Conservation (phyloP, 2,329 filamentous ascomycete genomes). For the Sporothrix inflata region DNA sequence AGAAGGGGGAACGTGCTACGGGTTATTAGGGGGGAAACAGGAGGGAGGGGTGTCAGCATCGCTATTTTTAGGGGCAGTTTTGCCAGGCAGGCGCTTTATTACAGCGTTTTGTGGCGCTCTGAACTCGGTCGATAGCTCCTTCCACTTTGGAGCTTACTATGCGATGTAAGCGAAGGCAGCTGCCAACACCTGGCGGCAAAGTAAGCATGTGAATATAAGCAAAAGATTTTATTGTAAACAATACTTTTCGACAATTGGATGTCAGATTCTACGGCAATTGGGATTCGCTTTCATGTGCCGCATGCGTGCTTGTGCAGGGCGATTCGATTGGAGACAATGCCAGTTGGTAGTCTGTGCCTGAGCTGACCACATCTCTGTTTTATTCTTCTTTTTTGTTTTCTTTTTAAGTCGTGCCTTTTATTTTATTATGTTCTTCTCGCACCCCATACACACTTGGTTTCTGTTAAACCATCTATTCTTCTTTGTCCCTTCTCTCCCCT, state of each 20-base stretch:
- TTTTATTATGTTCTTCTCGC: background rate
- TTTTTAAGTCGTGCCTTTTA: background rate
- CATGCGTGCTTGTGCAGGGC: background rate
- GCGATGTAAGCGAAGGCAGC: background rate
- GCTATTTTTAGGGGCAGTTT: background rate
- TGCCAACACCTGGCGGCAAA: conserved; percentile 3
- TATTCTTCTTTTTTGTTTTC: background rate
- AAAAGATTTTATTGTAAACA: background rate
- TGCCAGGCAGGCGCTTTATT: background rate
- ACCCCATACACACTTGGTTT: too few species aligned
- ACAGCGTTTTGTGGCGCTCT: background rate
- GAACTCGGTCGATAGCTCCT: background rate
- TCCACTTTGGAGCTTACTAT: background rate
- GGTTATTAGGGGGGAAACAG: background rate
- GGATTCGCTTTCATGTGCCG: background rate
- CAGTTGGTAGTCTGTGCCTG: background rate
- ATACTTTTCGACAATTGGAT: background rate
- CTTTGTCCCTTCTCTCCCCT: too few species aligned
- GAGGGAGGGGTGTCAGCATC: background rate
- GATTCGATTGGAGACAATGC: background rate
- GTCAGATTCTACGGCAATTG: background rate
- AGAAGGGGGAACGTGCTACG: background rate
- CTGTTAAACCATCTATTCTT: background rate
- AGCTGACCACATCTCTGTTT: background rate
- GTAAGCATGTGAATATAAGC: background rate